Evolutionary conservation across 106 monocot species (phyloP), one percentile per base, ranked within the genome.

Genomic region (Acorus calamus): DNA sequence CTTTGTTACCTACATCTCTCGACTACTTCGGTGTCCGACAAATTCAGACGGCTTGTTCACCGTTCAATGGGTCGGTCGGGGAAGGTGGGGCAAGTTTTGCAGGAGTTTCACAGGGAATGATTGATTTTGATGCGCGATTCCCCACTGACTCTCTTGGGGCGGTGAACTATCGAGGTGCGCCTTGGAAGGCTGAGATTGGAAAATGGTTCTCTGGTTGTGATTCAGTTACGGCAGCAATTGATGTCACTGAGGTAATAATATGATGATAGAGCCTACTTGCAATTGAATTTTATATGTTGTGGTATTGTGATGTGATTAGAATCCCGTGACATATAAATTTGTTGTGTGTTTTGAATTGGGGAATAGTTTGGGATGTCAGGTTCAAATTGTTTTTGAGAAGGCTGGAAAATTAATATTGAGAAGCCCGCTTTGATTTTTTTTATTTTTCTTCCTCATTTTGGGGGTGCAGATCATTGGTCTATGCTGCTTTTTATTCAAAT

Each of bases 121-220:
- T 69, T 42, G 73, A 69, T 52, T 59, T 81, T 7, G 47, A 54
- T 60, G 60, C 65, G 1, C 72, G 28, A 55, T 83, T 85, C 53
- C 78, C 66, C 2, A 59, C 61, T 52, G 79, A 88, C 62, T 74
- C 72, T 60, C 61, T 71, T 66, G 78, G 76, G 50, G 77, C 83
- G 7, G 93, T 93, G 5, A 63, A 6, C 3, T 83, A 83, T 62
- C 74, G 82, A 7, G 80, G 69, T 42, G 88, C 88, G 0, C 93
- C 85, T 6, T 93, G 88, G 85, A 89, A 71, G 73, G 70, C 82
- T 51, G 80, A 80, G 65, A 85, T 93, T 50, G 93, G 93, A n/a
- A 75, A 69, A 66, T 93, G 93, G 88, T 71, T 93, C 28, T 74
- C 88, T 12, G 73, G 76, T 11, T 93, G 92, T 44, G 73, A 66